Evolutionary conservation across 2,329 filamentous ascomycete genomes (phyloP), one percentile per base, ranked within the genome.

Genomic region (Aspergillus sergii): DNA sequence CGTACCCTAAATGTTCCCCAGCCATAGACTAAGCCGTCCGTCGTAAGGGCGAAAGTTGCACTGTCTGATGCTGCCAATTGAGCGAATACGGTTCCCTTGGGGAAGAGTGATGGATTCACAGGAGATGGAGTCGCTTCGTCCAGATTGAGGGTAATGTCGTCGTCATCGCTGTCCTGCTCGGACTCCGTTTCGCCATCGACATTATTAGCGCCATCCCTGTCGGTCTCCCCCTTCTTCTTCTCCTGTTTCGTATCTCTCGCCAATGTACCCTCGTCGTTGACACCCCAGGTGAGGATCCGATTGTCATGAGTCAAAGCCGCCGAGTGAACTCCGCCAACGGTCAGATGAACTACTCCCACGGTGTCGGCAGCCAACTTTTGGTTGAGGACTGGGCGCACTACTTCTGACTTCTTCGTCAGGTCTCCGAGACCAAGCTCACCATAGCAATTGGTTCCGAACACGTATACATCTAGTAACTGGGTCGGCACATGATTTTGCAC

Each of bases 201-300:
- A 16, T 39, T 19, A 39, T 16, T 39, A 14, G 36, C 36, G 36
- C 36, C 36, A 16, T 39, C 36, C 36, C 5, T 19, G 3, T 11
- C 41, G 48, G 63, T 70, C 54, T 87, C 84, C 83, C 32, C 32
- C 11, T 87, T 89, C 12, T 80, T 89, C 12, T 80, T 81, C 4
- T 62, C 60, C 11, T 64, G 32, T 53, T 45, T 64, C 14, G 91
- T 93, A 73, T 91, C 86, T 71, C 92, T 85, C 50, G 91, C 92
- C 23, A 95, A 84, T 9, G 92, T 90, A 65, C 89, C 89, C 71
- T 93, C 87, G 73, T 94, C 91, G 74, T 95, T 95, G 69, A 94
- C 91, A 59, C 92, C 92, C 92, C 92, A 96, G n/a, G 91, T 94
- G 59, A 93, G 79, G 68, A 95, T 90, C 79, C 87, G 88, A 81